These are phyloP conservation scores for Gracilaria gracilis DNA, from an alignment of 23 red algal species.

Conservation along the genomic window DNA sequence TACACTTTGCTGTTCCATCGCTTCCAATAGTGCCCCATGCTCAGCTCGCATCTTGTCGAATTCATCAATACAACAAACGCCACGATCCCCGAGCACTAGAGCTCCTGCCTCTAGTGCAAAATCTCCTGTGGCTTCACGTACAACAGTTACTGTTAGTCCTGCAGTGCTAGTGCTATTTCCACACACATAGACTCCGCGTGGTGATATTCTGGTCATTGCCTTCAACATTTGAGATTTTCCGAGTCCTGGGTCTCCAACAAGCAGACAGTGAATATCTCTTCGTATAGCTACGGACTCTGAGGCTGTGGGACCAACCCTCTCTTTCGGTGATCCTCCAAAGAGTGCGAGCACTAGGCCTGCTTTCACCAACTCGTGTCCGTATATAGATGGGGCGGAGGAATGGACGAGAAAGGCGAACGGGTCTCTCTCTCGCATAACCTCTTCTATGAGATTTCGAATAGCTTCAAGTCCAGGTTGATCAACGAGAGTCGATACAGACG, in stretches of 20 bases:
- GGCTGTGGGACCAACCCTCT: constrained; percentile 41
- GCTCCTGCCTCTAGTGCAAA: constrained; percentile 98
- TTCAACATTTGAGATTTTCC: constrained; percentile 99
- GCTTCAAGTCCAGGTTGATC: constrained; percentile 55
- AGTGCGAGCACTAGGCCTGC: constrained; percentile 88
- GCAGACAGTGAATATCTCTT: constrained; percentile 85
- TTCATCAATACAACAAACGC: constrained; percentile 97
- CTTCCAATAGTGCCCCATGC: constrained; percentile 91
- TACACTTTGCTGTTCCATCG: constrained; percentile 99
- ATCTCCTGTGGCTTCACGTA: constrained; percentile 87
- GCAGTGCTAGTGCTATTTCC: constrained; percentile 95
- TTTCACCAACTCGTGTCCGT: constrained; percentile 98
- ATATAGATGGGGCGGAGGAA: constrained; percentile 92
- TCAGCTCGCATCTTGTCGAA: constrained; percentile 99
- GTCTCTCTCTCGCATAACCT: constrained; percentile 72
- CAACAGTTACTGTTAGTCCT: constrained; percentile 96
- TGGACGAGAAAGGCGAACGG: constrained; percentile 89
- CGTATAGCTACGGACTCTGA: constrained; percentile 66
- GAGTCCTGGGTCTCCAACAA: constrained; percentile 97
- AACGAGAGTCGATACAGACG: constrained; percentile 1
- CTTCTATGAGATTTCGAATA: constrained; percentile 59
- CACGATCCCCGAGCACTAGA: constrained; percentile 92
- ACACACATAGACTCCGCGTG: constrained; percentile 94
- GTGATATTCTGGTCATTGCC: constrained; percentile 79
- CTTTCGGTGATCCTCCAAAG: constrained; percentile 82